Base-by-base conservation (phyloP, 257 asterid species). In the Nicotiana benthamiana region DNA sequence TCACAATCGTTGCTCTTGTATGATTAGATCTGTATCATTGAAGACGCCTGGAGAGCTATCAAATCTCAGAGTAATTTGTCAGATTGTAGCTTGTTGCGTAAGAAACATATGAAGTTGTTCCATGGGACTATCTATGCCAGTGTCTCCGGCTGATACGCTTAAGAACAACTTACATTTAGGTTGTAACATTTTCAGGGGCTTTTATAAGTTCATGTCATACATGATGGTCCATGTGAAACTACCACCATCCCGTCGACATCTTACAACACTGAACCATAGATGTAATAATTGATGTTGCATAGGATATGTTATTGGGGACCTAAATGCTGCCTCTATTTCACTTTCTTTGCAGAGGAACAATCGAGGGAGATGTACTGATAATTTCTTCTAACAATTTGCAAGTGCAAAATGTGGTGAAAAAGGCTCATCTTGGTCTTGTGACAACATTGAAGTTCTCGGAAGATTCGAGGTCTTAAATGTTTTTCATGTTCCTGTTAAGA, bases 391-490 rank as follows among this genome's bases (percentile, higher is more conserved):
- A 77, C 76, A 88, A 80, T 61, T 82, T 90, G 91, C 87, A 86
- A 79, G 92, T 90, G 81, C 93, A 83, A 34, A 87, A 83, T 66
- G 75, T 82, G 48, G 84, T 92, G 67, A 92, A 84, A 87, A 94
- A 87, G 87, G 99, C 99, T 83, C 99, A 96, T 88, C 91, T 96
- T 82, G 98, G 96, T 82, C 86, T 94, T 61, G 94, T 91, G 53
- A 96, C 99, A 59, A 86, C 97, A 60, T 79, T 93, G 80, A 88
- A 91, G 46, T 94, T 96, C 88, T 92, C 99, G 34, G 87, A 65
- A 26, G 92, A 96, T 90, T 94, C 99, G 27, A 96, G 97, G 99
- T 95, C 75, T 75, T 76, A 56, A 65, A 52, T 76, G 28, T 28
- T n/a, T 75, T 78, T 61, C 75, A 26, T 24, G 34, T 61, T 77